Conservation (phyloP, 495 filamentous ascomycete genomes). For the Sordaria brevicollis region DNA sequence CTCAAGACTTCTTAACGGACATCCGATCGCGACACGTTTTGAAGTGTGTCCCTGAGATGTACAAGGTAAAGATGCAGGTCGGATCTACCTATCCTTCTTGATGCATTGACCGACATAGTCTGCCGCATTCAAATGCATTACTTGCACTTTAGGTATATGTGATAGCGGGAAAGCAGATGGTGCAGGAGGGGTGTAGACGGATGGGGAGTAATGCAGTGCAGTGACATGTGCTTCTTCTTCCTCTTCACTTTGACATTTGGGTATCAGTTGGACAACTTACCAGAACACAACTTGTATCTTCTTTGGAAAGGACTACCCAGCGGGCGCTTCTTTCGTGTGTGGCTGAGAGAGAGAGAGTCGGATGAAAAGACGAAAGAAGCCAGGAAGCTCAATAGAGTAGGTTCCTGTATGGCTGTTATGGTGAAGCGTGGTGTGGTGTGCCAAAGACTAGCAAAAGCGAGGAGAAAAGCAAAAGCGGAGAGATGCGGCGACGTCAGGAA, state of each 20-base stretch:
- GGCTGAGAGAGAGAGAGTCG: too few relatives aligned
- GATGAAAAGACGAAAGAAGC: not conserved
- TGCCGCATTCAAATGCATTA: not conserved
- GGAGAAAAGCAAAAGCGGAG: not conserved
- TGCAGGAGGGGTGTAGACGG: not conserved
- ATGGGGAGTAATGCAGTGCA: not conserved
- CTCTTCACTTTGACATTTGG: not conserved
- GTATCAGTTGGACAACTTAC: not conserved
- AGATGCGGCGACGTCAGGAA: not conserved
- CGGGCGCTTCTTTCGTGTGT: not conserved
- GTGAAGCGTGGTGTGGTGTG: not conserved
- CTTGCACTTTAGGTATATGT: too few relatives aligned
- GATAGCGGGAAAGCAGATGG: not conserved
- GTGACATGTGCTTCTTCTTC: not conserved
- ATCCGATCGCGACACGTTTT: not conserved
- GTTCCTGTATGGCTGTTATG: not conserved
- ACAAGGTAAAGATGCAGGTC: not conserved
- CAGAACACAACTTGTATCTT: not conserved
- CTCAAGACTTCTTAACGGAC: not conserved
- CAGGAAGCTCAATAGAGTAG: not conserved
- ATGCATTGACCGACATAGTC: not conserved
- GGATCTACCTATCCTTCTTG: not conserved
- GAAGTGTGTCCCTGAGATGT: not conserved
- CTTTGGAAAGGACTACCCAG: not conserved
- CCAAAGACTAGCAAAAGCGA: not conserved